These are phyloP conservation scores for Ceratocystis lukuohia DNA, from an alignment of 2,329 filamentous ascomycete genomes.

Conservation along the genomic window DNA sequence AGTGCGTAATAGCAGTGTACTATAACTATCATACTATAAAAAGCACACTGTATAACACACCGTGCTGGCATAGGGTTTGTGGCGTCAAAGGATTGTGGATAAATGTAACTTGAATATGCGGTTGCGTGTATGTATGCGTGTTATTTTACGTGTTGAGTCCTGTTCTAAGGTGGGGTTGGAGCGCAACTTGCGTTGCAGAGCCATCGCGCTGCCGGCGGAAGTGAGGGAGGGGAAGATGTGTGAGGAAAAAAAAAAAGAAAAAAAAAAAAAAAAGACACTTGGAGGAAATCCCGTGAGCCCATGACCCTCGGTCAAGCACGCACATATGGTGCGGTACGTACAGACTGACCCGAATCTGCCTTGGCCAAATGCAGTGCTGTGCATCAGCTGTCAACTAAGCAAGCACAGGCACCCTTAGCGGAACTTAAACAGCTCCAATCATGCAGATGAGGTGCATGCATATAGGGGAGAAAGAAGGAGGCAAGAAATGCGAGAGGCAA, in stretches of 20 bases:
- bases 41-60: too few species aligned
- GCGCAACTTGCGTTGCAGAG: neutral
- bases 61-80: too few species aligned
- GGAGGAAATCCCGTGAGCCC: too few species aligned
- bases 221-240: neutral
- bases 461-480: neutral
- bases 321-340: neutral
- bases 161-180: neutral
- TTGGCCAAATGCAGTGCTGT: neutral
- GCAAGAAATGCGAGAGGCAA: neutral
- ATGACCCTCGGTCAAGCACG: too few species aligned
- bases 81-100: neutral
- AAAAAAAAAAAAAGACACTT: neutral
- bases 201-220: neutral
- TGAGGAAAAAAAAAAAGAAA: too few species aligned
- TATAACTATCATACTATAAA: too few species aligned
- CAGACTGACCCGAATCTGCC: neutral
- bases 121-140: neutral
- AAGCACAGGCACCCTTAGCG: neutral
- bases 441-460: neutral
- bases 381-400: slow-evolving; percentile 2
- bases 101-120: neutral
- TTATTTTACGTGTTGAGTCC: neutral
- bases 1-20: too few species aligned
- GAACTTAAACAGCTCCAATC: neutral